Conservation (phyloP, 805 yeast genomes). For the Crinitomyces ghanaensis region DNA sequence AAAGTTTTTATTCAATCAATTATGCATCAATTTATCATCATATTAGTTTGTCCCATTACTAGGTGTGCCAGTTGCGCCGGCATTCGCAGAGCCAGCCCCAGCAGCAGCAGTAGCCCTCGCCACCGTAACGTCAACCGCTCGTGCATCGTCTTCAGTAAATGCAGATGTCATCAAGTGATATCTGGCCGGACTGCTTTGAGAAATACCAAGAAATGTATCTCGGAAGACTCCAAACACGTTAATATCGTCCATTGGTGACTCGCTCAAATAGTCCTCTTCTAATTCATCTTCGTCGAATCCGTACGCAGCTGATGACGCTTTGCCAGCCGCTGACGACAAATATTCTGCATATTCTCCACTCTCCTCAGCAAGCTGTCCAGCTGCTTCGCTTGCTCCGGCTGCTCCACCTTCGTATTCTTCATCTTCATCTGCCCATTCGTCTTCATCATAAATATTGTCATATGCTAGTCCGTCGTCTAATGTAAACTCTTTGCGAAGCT, state of each 20-base stretch:
- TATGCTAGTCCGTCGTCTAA: neutral
- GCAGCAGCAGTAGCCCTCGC: constrained; percentile 16
- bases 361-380: constrained; percentile 18
- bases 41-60: too few species aligned
- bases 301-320: constrained; percentile 11
- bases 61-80: too few species aligned
- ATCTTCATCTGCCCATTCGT: constrained; percentile 24
- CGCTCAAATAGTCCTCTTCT: constrained; percentile 71
- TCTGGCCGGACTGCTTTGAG: constrained; percentile 35
- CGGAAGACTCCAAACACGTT: constrained; percentile 62
- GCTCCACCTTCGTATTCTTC: constrained; percentile 22
- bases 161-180: constrained; percentile 40
- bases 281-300: constrained; percentile 52
- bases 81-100: neutral
- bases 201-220: constrained; percentile 38
- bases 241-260: constrained; percentile 65
- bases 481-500: constrained; percentile 48
- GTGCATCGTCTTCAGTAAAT: constrained; percentile 29
- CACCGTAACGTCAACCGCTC: constrained; percentile 24
- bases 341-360: constrained; percentile 37
- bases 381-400: constrained; percentile 19
- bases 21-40: too few species aligned
- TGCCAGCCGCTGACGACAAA: constrained; percentile 28
- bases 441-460: constrained; percentile 29
- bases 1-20: too few species aligned